Evolutionary conservation across 345 rosid genomes (phyloP).

Genomic region (Carallia pectinifolia): DNA sequence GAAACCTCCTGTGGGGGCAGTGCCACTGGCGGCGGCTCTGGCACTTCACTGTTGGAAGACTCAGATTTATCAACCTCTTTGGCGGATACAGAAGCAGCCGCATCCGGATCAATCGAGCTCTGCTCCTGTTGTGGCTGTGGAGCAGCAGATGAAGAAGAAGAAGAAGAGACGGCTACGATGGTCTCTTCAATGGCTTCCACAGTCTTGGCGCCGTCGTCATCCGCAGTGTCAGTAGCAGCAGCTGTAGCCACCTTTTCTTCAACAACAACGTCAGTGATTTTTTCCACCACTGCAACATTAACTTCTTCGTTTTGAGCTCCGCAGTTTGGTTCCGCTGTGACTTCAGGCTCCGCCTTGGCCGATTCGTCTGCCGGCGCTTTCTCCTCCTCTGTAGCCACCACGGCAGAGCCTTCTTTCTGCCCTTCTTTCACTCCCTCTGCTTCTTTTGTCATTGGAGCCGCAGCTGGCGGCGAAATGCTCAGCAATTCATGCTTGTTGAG

Average conservation of each 20-base stretch:
- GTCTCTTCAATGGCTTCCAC: slow-evolving; percentile 34
- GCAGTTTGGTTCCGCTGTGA: background rate
- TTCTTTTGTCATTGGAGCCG: background rate
- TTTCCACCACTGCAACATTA: background rate
- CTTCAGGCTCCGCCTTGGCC: background rate
- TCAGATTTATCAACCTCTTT: background rate
- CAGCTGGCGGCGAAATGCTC: background rate
- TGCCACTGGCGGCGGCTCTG: no score
- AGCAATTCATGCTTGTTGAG: slow-evolving; percentile 29
- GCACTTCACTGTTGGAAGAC: no score
- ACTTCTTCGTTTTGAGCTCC: background rate
- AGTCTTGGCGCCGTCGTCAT: slow-evolving; percentile 31
- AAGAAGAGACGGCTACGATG: slow-evolving; percentile 24
- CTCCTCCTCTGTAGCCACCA: slow-evolving; percentile 5
- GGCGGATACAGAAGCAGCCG: background rate
- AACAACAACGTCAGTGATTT: background rate
- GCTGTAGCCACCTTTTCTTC: slow-evolving; percentile 2
- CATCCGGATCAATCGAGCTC: background rate
- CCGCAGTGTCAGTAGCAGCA: slow-evolving; percentile 7
- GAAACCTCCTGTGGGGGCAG: slow-evolving; percentile 5
- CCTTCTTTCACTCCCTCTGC: background rate
- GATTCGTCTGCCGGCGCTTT: background rate
- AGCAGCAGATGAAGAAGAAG: slow-evolving; percentile 12
- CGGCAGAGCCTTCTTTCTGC: slow-evolving; percentile 1
- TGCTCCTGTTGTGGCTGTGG: slow-evolving; percentile 16